Percentiles rank a stretch among this genome's conserved stretches.
Conservation (phyloP, 1,284 basidiomycete genomes). For the Gymnopus androsaceus region DNA sequence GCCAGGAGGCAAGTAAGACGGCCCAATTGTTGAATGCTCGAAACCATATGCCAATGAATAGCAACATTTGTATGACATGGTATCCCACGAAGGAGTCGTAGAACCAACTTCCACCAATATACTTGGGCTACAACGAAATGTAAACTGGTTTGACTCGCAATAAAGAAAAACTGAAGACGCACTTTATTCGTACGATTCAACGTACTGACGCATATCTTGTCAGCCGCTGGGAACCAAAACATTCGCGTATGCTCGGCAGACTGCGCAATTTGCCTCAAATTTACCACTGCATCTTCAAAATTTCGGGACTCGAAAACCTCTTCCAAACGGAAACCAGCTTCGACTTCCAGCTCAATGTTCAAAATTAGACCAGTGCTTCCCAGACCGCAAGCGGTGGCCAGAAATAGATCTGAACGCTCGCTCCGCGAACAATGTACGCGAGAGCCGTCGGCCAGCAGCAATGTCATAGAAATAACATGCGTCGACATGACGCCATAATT, state of each 20-base stretch:
- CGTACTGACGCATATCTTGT: constrained; percentile 72
- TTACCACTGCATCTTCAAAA: constrained; percentile 65
- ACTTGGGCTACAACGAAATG: constrained; percentile 40
- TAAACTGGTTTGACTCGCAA: not conserved
- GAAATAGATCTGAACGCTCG: constrained; percentile 78
- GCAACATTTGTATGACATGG: constrained; percentile 79
- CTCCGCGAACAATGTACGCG: constrained; percentile 68
- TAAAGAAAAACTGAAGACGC: constrained; percentile 26
- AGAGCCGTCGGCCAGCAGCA: constrained; percentile 76
- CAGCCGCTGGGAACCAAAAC: constrained; percentile 93
- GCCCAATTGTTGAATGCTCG: constrained; percentile 56
- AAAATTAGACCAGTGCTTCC: constrained; percentile 93
- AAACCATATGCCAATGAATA: constrained; percentile 70
- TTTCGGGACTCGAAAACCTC: constrained; percentile 72
- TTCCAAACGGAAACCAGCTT: constrained; percentile 80
- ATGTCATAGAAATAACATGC: constrained; percentile 73
- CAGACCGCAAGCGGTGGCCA: constrained; percentile 90
- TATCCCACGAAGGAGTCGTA: constrained; percentile 70
- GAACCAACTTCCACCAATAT: constrained; percentile 61
- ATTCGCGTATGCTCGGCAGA: constrained; percentile 87
- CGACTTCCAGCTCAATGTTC: constrained; percentile 76
- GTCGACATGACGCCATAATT: constrained; percentile 83
- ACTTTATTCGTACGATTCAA: constrained; percentile 81
- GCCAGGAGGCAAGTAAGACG: constrained; percentile 62
- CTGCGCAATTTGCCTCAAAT: constrained; percentile 58